Evolutionary conservation across 2,329 filamentous ascomycete species (phyloP), one percentile per base, ranked within the genome.

Genomic region (Dothistroma septosporum): DNA sequence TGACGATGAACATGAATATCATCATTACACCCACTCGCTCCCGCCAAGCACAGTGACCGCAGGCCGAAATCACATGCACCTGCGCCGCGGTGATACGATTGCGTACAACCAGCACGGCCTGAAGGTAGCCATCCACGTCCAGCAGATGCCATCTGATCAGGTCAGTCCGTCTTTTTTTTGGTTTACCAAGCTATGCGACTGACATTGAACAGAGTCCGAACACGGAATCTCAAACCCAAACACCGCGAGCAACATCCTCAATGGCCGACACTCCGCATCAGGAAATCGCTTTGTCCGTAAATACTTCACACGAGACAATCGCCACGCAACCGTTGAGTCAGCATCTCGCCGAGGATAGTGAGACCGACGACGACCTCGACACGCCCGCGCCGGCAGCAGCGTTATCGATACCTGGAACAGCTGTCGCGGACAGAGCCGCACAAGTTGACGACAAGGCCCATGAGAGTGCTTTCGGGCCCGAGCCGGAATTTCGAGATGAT

Each of bases 281-380:
- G n/a, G 37, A 44, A 4, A 12, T 16, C 7, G 16, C 16, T n/a
- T n/a, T n/a, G 4, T 16, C 37, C 12, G 37, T 44, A 2, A 44
- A 44, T n/a, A n/a, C 37, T n/a, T 44, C 4, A n/a, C n/a, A 44
- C 16, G 37, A 44, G 37, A 44, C 37, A 7, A n/a, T 44, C 37
- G 37, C 37, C 19, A 44, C 37, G 3, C 12, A 44, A 44, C 37
- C 37, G n/a, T n/a, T 44, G 16, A 44, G 37, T 44, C 37, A 44
- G 2, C 37, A 12, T 44, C 37, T 7, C 16, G 37, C 16, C 16
- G 52, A 53, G 19, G 52, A 33, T 7, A 53, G 31, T 8, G 52
- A 53, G 31, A 53, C 52, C 52, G 52, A 53, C 6, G 52, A 53
- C 16, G 52, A 53, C 11, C 32, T 53, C 49, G 9, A 44, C 37